phyloP scores from a whole-genome alignment of 495 filamentous ascomycete species.

The Penicillium pancosmium region DNA sequence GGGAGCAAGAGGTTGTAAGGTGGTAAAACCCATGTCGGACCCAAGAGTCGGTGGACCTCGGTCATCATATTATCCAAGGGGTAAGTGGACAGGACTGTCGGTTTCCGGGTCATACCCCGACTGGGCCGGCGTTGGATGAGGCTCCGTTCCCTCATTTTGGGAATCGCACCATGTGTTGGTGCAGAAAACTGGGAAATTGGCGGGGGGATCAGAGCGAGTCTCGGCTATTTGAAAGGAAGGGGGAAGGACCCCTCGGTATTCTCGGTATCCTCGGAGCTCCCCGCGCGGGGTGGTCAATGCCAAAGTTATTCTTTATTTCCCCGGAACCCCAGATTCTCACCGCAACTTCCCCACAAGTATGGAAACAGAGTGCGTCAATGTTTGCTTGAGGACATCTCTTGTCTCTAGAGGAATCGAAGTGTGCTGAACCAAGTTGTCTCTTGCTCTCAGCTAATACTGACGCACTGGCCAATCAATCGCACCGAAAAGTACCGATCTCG shows the following conservation, averaged over 20 bases:
- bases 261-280: conserved; percentile 3
- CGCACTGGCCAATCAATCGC: too few relatives aligned
- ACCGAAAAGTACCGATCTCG: not conserved
- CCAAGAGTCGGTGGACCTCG: conserved; percentile 17
- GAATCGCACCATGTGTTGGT: not conserved
- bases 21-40: conserved; percentile 14
- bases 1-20: conserved; percentile 14
- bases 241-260: conserved; percentile 6
- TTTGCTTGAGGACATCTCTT: too few relatives aligned
- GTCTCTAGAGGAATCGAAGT: too few relatives aligned
- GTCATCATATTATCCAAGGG: conserved; percentile 13
- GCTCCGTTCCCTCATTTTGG: conserved; percentile 13
- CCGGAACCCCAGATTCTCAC: conserved; percentile 1
- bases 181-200: not conserved
- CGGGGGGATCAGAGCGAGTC: not conserved
- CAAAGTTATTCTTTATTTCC: too few relatives aligned
- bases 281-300: not conserved
- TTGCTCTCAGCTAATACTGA: too few relatives aligned
- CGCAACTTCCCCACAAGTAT: not conserved
- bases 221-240: not conserved
- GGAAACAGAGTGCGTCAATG: too few relatives aligned
- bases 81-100: conserved; percentile 11
- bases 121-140: not conserved
- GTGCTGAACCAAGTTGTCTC: too few relatives aligned
- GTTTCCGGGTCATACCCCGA: conserved; percentile 14